Evolutionary conservation across 108 stramenopile genomes (phyloP).

Genomic region (Parmales sp.): DNA sequence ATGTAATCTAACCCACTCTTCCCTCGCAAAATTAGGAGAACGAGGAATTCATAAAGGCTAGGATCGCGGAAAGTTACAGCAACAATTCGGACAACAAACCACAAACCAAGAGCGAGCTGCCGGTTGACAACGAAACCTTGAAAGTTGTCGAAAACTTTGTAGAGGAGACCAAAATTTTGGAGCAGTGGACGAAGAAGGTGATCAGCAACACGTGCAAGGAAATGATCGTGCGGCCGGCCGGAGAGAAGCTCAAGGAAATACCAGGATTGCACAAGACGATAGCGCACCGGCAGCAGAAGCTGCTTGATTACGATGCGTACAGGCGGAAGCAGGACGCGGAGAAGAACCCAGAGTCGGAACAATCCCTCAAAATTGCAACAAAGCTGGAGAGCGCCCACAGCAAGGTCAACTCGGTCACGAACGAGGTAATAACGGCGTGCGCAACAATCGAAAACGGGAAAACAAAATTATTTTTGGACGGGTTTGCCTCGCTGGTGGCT

Average conservation of each 20-base stretch:
- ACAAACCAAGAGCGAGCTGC: neutral
- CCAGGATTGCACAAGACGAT: neutral
- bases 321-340: neutral
- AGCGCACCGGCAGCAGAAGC: neutral
- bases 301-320: conserved; percentile 5
- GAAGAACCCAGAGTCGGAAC: conserved; percentile 9
- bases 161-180: neutral
- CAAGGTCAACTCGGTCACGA: neutral
- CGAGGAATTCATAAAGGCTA: no score
- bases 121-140: no score
- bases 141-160: no score
- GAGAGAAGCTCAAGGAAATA: conserved; percentile 11
- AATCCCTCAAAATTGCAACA: neutral
- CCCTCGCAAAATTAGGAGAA: neutral
- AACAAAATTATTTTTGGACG: neutral
- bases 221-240: neutral
- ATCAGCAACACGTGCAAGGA: conserved; percentile 1
- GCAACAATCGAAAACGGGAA: neutral
- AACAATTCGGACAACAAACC: neutral
- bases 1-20: neutral
- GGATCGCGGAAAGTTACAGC: neutral
- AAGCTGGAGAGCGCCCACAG: neutral
- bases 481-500: neutral
- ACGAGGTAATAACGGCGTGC: neutral
- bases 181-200: neutral